Evolutionary conservation across 1,139 yeast genomes (phyloP).

Genomic region (Debaryomyces subglobosus): DNA sequence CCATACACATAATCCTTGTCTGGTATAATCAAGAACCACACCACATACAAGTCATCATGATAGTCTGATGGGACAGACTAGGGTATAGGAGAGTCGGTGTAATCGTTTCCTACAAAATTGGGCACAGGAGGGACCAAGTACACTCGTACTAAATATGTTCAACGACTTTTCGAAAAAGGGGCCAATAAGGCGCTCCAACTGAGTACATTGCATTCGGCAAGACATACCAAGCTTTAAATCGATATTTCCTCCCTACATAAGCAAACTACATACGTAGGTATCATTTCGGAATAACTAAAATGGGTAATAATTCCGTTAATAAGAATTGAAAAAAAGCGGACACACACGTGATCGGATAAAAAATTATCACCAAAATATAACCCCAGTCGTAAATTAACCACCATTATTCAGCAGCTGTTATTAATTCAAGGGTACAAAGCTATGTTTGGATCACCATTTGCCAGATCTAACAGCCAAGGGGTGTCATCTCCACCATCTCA

Average conservation of each 20-base stretch:
- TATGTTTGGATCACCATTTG: slow-evolving; percentile 47
- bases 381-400: not conserved
- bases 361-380: not conserved
- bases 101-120: not conserved
- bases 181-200: not conserved
- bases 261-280: not conserved
- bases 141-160: not conserved
- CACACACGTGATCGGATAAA: not conserved
- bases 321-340: not conserved
- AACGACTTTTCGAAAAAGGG: not conserved
- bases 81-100: not conserved
- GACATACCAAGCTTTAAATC: too few relatives aligned
- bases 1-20: too few relatives aligned
- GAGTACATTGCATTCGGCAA: not conserved
- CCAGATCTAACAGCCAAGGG: slow-evolving; percentile 32
- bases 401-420: not conserved
- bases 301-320: not conserved
- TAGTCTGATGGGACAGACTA: not conserved
- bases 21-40: not conserved
- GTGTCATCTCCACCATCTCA: slow-evolving; percentile 41
- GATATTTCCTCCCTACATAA: too few relatives aligned
- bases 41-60: not conserved
- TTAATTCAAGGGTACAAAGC: not conserved
- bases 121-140: not conserved
- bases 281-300: not conserved